Evolutionary conservation across 1,284 basidiomycete genomes (phyloP), one percentile per base, ranked within the genome.

Genomic region (Cryptococcus sp.): DNA sequence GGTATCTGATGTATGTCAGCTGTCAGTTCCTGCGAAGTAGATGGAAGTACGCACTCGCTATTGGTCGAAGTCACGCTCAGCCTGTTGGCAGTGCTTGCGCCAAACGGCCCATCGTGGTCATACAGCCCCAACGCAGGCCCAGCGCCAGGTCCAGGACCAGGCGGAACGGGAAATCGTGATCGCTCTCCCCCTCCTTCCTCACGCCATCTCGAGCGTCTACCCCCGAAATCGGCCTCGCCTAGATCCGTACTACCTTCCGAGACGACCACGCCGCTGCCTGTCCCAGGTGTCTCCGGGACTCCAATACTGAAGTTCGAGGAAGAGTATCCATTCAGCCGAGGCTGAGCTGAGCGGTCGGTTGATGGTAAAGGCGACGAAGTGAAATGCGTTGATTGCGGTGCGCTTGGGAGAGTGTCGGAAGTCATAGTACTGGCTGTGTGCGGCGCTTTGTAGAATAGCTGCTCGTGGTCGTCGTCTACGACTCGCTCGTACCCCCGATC

Each of bases 81-180:
- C 23, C 57, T 59, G 8, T 46, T 49, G 41, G 8, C 17, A 19
- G 30, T 13, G 7, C 47, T n/a, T 30, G 20, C 45, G 30, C 54
- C 54, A 39, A 60, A 53, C 3, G 54, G 52, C 19, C 50, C 54
- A 16, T 52, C 50, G 25, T 52, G 5, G 30, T 8, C 54, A 15
- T 56, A 47, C n/a, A 30, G 5, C 4, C 20, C n/a, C 27, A 60
- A 35, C 7, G 30, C 30, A 25, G 25, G 25, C 3, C 25, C 25
- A 25, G 25, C 25, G 25, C 25, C 25, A 25, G 25, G 23, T 8
- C 46, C 55, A 22, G 47, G n/a, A 7, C 55, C 60, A 39, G 60
- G 60, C n/a, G 60, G 60, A n/a, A 52, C 46, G 11, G 60, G 60
- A 25, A 62, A 58, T 22, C 47, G 49, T 39, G 55, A 58, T 27